Base-by-base conservation (phyloP, 1,284 basidiomycete genomes). In the Ganoderma leucocontextum region DNA sequence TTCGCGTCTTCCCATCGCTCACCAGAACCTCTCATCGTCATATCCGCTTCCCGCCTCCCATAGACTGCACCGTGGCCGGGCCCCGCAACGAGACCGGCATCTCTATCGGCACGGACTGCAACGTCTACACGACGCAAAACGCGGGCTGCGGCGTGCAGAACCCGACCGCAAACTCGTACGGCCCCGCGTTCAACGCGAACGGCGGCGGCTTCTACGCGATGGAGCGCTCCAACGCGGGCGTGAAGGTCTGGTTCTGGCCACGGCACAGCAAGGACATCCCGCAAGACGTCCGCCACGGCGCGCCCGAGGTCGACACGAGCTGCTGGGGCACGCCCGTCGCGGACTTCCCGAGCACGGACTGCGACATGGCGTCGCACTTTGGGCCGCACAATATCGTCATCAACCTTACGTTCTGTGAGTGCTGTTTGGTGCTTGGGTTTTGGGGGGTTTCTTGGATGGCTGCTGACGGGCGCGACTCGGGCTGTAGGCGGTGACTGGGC, bases 171-270 rank as follows among this genome's bases (percentile, higher is more conserved):
- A 77, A 82, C 47, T 85, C 83, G 72, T 89, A 83, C 71, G 89
- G 89, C 3, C 84, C 87, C 4, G 71, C 78, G 5, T 89, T 90
- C 80, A 91, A 91, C 76, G 77, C 71, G 42, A 84, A 82, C 66
- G 85, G 86, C 19, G 90, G 89, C 35, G 87, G 87, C 72, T 89
- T 86, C 85, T 75, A 75, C 63, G 87, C 85, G 0, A 80, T 88
- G 70, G 87, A 90, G 74, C 82, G 87, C 58, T 87, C 84, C 4
- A 70, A 75, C 29, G 74, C 78, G 0, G 84, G 80, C 75, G 84
- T 89, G 75, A 86, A 85, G 69, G 80, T 89, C 65, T 90, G 87
- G 87, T 90, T 89, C 79, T 90, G 87, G 87, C 75, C 85, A 3
- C 82, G 87, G 61, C 73, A 76, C 62, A 81, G 77, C 39, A 72